Percentiles rank a stretch among this genome's conserved stretches.
These are phyloP conservation scores for Pseudotsuga menziesii DNA, from an alignment of 75 land plant species.

Conservation along the genomic window DNA sequence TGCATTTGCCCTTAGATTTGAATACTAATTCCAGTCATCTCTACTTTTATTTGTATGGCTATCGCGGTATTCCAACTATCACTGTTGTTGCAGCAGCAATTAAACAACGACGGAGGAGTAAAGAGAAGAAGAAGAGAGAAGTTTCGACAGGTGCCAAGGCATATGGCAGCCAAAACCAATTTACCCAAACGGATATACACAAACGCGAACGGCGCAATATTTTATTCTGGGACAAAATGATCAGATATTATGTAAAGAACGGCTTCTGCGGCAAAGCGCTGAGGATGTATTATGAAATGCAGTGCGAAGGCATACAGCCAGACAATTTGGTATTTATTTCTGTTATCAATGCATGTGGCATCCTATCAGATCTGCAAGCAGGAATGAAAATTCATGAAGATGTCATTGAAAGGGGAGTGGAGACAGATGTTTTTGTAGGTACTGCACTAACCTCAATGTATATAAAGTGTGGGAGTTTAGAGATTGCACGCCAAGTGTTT, in stretches of 20 bases:
- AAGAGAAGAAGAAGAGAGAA: no score
- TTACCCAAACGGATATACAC: no score
- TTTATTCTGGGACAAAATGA: constrained; percentile 18
- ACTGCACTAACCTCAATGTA: constrained; percentile 6
- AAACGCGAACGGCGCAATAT: no score
- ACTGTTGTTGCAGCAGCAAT: no score
- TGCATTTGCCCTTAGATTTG: no score
- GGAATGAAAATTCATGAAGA: constrained; percentile 52
- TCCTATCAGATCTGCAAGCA: constrained; percentile 14
- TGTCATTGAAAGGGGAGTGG: constrained; percentile 10
- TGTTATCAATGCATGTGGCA: constrained; percentile 39
- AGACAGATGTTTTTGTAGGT: not conserved
- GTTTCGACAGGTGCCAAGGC: no score
- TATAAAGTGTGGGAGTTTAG: not conserved
- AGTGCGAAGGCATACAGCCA: constrained; percentile 30
- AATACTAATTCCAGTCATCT: no score
- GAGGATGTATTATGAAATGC: constrained; percentile 30
- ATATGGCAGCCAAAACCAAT: no score
- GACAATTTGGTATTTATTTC: constrained; percentile 37
- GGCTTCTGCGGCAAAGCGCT: constrained; percentile 21
- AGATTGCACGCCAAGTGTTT: constrained; percentile 6
- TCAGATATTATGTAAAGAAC: constrained; percentile 20
- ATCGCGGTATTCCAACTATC: no score
- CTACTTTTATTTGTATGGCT: no score
- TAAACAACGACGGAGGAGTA: no score